Conservation (phyloP, 495 filamentous ascomycete genomes). For the Rusavskia elegans region DNA sequence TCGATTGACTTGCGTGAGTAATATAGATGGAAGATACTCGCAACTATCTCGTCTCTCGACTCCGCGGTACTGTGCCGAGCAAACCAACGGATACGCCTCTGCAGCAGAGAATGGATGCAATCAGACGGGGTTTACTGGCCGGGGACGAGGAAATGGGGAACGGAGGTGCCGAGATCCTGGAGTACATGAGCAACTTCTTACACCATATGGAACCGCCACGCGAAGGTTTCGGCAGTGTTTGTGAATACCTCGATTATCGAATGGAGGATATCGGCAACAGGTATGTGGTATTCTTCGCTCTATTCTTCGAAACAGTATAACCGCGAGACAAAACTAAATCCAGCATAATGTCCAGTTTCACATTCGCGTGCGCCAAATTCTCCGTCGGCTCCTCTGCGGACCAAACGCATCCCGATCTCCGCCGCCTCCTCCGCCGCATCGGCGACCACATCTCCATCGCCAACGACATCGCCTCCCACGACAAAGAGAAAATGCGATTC, state of each 20-base stretch:
- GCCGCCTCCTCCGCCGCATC: not conserved
- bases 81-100: not conserved
- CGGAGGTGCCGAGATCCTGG: not conserved
- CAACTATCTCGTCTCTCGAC: not conserved
- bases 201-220: not conserved
- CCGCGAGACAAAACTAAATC: not conserved
- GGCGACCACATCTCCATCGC: constrained; percentile 8
- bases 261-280: constrained; percentile 2
- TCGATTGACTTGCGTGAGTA: not conserved
- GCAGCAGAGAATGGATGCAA: not conserved
- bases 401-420: not conserved
- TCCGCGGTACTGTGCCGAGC: not conserved
- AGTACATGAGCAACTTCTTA: not conserved
- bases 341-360: not conserved
- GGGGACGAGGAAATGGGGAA: not conserved
- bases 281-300: not conserved
- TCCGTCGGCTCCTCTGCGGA: constrained; percentile 4
- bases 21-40: not conserved
- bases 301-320: no score
- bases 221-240: not conserved
- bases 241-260: constrained; percentile 5
- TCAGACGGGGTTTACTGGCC: not conserved
- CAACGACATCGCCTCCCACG: constrained; percentile 10
- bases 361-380: constrained; percentile 4
- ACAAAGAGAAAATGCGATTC: constrained; percentile 5